phyloP scores from a whole-genome alignment of 176 grass and related monocot species.

The Aegilops longissima region DNA sequence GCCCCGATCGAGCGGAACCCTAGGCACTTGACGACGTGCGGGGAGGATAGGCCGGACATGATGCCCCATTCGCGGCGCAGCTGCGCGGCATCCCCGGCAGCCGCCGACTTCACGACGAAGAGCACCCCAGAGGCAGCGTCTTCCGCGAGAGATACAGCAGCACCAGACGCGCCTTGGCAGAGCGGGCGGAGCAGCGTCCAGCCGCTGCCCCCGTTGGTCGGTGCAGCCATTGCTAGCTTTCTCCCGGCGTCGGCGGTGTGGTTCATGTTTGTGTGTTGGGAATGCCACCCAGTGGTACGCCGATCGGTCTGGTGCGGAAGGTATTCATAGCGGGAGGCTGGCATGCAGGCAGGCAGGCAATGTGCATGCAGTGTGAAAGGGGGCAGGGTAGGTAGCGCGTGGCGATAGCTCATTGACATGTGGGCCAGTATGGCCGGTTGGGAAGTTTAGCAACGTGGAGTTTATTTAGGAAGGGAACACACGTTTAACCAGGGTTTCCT shows the following conservation, averaged over 20 bases:
- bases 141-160: conserved; percentile 33
- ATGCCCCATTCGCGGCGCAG: conserved; percentile 41
- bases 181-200: conserved; percentile 30
- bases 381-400: neutral
- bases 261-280: neutral
- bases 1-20: neutral
- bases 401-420: neutral
- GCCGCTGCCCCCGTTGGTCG: neutral
- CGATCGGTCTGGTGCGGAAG: neutral
- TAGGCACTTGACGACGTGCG: conserved; percentile 36
- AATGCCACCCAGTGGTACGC: neutral
- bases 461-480: neutral
- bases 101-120: conserved; percentile 43
- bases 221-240: neutral
- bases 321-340: neutral
- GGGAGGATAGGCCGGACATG: conserved; percentile 33
- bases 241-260: neutral
- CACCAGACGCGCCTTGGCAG: conserved; percentile 32
- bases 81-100: neutral
- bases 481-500: neutral
- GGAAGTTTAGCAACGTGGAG: neutral
- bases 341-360: neutral
- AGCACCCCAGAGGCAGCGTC: conserved; percentile 7
- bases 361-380: neutral
- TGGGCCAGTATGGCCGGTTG: neutral